Conservation (phyloP, 2,329 filamentous ascomycete species). For the Colletotrichum liaoningense region DNA sequence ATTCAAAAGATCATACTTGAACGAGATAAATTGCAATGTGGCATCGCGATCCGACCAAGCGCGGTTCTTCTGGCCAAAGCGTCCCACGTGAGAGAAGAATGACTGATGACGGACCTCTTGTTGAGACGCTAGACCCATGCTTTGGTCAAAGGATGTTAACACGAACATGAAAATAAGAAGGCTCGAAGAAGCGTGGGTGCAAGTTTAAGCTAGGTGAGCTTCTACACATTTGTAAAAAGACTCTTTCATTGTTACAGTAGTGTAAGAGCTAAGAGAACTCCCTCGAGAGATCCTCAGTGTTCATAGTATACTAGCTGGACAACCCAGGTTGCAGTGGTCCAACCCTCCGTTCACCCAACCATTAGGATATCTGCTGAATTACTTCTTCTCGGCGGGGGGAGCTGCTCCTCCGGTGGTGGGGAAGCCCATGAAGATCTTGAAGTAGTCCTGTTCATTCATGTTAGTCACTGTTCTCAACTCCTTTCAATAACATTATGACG, state of each 20-base stretch:
- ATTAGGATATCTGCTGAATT: neutral
- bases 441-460: conserved; percentile 70
- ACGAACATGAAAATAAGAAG: no score
- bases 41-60: no score
- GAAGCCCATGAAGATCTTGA: conserved; percentile 90
- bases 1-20: no score
- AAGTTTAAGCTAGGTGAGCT: no score
- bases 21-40: no score
- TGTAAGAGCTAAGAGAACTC: neutral
- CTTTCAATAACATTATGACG: neutral
- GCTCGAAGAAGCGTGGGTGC: neutral
- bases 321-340: neutral
- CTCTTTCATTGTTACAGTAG: neutral
- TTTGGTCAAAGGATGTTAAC: no score
- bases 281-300: neutral
- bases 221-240: neutral
- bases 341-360: neutral
- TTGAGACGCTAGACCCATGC: no score
- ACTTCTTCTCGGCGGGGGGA: conserved; percentile 63
- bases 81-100: no score
- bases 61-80: no score
- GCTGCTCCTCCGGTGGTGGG: conserved; percentile 81
- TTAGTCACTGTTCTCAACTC: conserved; percentile 38
- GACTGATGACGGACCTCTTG: no score
- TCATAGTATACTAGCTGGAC: neutral